Conservation (phyloP, 495 filamentous ascomycete genomes). For the Entonaema liquescens region DNA sequence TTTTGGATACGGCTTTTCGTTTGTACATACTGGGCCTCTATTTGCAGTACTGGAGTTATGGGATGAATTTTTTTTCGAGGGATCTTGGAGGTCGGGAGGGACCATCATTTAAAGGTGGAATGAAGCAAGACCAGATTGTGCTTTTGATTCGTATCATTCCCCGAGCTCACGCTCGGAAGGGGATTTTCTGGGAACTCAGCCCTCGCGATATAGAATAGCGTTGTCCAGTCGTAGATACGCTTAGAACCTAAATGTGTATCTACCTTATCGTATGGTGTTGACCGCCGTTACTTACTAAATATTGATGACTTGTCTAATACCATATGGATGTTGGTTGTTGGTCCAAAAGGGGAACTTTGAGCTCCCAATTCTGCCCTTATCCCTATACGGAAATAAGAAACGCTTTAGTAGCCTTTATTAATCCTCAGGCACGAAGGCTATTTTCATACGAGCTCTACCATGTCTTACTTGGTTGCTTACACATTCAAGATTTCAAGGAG, state of each 20-base stretch:
- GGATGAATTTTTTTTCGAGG: not conserved
- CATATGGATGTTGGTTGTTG: not conserved
- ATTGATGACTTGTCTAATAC: not conserved
- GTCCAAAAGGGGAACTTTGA: not conserved
- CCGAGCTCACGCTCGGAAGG: not conserved
- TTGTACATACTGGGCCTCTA: conserved; percentile 5
- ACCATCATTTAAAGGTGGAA: not conserved
- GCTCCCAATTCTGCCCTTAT: not conserved
- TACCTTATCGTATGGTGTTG: not conserved
- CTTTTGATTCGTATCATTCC: not conserved
- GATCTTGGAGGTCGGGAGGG: not conserved
- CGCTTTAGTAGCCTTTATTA: not conserved
- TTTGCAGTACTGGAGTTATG: not conserved
- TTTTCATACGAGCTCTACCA: not conserved
- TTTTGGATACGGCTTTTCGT: not conserved
- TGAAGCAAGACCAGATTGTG: not conserved
- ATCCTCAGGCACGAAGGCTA: not conserved
- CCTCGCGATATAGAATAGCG: not conserved
- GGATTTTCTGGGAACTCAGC: not conserved
- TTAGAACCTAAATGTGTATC: not conserved
- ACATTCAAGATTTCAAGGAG: not conserved
- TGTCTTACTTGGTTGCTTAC: not conserved
- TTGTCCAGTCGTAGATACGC: not conserved
- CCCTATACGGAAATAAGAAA: not conserved
- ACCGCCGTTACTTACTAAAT: not conserved